These are phyloP conservation scores for Parietaria judaica DNA, from an alignment of 306 rosid genomes.

Conservation along the genomic window DNA sequence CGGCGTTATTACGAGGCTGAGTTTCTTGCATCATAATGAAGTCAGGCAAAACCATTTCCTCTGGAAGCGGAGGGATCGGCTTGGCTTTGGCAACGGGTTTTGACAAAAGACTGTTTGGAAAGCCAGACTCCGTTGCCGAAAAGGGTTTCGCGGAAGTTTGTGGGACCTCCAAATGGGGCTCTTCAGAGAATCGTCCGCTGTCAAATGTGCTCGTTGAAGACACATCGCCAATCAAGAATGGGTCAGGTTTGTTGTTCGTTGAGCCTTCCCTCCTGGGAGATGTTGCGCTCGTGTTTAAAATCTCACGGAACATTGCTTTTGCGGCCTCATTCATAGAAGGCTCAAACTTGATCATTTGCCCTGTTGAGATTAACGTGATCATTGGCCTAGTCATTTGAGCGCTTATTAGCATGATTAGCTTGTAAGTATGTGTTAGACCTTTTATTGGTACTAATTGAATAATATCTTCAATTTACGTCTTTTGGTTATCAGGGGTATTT, in stretches of 20 bases:
- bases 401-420: no score
- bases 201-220: slow-evolving; percentile 27
- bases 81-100: slow-evolving; percentile 30
- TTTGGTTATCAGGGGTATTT: no score
- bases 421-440: no score
- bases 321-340: slow-evolving; percentile 58
- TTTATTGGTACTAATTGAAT: no score
- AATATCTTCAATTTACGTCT: no score
- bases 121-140: slow-evolving; percentile 20
- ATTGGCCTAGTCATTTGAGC: no score
- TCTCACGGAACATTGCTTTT: slow-evolving; percentile 40
- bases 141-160: slow-evolving; percentile 30
- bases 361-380: no score
- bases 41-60: slow-evolving; percentile 27
- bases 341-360: slow-evolving; percentile 39
- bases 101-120: slow-evolving; percentile 24
- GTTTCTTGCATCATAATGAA: slow-evolving; percentile 30
- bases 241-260: slow-evolving; percentile 31
- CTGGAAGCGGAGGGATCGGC: slow-evolving; percentile 30
- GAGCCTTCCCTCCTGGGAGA: slow-evolving; percentile 38
- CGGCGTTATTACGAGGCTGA: slow-evolving; percentile 23
- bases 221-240: slow-evolving; percentile 34
- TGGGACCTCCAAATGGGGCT: slow-evolving; percentile 41
- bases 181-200: slow-evolving; percentile 35
- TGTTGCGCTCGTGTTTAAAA: slow-evolving; percentile 35